Evolutionary conservation across 371 early-diverging fungal species (phyloP), one percentile per base, ranked within the genome.

Genomic region (Coemansia sp.): DNA sequence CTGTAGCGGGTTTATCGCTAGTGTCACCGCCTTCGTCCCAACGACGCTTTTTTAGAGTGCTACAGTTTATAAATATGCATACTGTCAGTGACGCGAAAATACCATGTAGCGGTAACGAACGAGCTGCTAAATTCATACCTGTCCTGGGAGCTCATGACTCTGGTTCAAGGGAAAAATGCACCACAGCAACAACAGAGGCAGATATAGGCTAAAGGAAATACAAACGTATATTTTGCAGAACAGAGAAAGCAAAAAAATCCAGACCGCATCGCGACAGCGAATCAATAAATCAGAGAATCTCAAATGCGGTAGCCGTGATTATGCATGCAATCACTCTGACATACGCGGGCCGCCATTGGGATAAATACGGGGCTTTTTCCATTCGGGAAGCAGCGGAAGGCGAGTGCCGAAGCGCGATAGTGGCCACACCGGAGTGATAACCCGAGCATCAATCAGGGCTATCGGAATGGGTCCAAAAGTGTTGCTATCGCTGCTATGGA

Each of bases 401-500:
- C 83, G 82, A n/a, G 82, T 75, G 2, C 88, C 89, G 69, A 88
- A 84, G 48, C 91, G 72, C 32, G 83, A 84, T 28, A 82, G 82
- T n/a, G 94, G 92, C 88, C 89, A 90, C 41, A 92, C 61, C 15
- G 92, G 82, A 56, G 78, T 71, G 12, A 81, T 73, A 1, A 86
- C 90, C 52, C 86, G 83, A 12, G 88, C 85, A 29, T 72, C 81
- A 36, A 93, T 82, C 24, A 93, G 78, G 5, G 85, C 91, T 66
- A 93, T 75, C 3, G 93, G 90, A 0, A 92, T 49, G 0, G 94
- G 91, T 60, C 96, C 96, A 82, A 90, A 94, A 3, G 83, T 68
- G 77, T 93, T 94, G 71, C 92, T 92, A 67, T 96, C 96, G 62
- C 82, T 84, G 61, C 92, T 92, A 75, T 90, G 90, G 71, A 89